phyloP scores from a whole-genome alignment of 2,329 filamentous ascomycete genomes.

The Colletotrichum orbiculare region DNA sequence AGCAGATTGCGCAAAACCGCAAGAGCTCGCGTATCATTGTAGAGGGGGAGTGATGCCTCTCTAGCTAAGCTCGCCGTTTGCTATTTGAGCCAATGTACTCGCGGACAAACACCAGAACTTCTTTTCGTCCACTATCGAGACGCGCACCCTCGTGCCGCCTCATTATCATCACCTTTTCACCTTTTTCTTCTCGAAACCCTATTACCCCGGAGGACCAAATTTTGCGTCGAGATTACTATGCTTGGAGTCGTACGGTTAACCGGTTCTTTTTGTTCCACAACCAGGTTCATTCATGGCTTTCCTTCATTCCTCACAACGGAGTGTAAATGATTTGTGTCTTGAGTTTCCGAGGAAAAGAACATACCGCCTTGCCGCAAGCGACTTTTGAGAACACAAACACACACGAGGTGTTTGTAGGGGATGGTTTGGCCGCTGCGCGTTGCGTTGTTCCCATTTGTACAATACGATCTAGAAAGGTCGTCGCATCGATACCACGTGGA shows the following conservation, averaged over 20 bases:
- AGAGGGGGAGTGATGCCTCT: conserved; percentile 49
- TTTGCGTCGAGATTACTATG: conserved; percentile 22
- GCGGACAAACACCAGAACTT: conserved; percentile 1
- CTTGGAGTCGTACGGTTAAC: conserved; percentile 13
- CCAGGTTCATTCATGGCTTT: conserved; percentile 8
- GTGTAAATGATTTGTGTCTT: not conserved
- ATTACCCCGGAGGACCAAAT: conserved; percentile 27
- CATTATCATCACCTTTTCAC: not conserved
- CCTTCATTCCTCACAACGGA: not conserved
- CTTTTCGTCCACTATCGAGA: conserved; percentile 16
- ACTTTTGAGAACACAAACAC: not conserved
- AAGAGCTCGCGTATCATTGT: conserved; percentile 66
- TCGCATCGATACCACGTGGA: conserved; percentile 27
- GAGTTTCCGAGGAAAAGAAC: not conserved
- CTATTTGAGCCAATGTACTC: not conserved
- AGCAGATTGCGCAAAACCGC: conserved; percentile 53
- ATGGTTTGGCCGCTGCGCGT: no score
- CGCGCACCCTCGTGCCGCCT: conserved; percentile 1
- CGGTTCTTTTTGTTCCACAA: no score
- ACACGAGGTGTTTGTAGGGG: no score
- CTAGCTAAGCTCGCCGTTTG: conserved; percentile 36
- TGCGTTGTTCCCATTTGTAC: not conserved
- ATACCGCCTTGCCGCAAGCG: conserved; percentile 7
- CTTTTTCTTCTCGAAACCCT: conserved; percentile 7
- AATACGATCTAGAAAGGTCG: conserved; percentile 25